Evolutionary conservation across 2,329 filamentous ascomycete species (phyloP).

Genomic region (Colletotrichum tamarilloi): DNA sequence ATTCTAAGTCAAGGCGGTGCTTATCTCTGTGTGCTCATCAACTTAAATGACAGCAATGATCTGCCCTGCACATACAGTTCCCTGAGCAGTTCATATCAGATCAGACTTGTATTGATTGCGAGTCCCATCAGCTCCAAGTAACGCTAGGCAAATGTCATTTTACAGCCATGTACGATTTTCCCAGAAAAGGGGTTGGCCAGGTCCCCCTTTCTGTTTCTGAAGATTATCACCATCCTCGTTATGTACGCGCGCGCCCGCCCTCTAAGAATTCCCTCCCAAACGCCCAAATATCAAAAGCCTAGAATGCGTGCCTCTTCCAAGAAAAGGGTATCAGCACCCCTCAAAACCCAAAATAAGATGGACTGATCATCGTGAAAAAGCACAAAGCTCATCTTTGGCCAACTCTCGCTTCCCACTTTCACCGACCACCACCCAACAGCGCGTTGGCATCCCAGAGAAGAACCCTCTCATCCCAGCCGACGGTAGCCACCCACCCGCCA

Average conservation of each 20-base stretch:
- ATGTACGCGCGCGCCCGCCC: not conserved
- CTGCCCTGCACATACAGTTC: not conserved
- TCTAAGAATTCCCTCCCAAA: not conserved
- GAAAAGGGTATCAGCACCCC: not conserved
- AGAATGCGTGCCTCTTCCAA: not conserved
- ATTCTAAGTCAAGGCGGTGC: too few species aligned
- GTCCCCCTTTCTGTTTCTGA: not conserved
- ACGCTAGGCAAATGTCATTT: not conserved
- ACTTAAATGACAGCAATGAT: too few species aligned
- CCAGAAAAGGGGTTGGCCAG: not conserved
- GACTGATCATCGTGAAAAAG: not conserved
- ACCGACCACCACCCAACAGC: constrained; percentile 44
- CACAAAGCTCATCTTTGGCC: not conserved
- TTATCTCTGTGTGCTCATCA: too few species aligned
- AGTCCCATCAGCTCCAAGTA: not conserved
- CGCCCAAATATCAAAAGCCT: constrained; percentile 2
- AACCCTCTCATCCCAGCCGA: constrained; percentile 93
- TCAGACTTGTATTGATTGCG: not conserved
- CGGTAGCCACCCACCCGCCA: constrained; percentile 95
- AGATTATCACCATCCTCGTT: not conserved
- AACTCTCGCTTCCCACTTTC: not conserved
- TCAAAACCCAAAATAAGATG: not conserved
- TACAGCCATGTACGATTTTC: not conserved
- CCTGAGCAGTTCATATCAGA: not conserved
- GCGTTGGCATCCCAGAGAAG: constrained; percentile 89